phyloP scores from a whole-genome alignment of 83 land plant genomes.

The Diphasiastrum complanatum region DNA sequence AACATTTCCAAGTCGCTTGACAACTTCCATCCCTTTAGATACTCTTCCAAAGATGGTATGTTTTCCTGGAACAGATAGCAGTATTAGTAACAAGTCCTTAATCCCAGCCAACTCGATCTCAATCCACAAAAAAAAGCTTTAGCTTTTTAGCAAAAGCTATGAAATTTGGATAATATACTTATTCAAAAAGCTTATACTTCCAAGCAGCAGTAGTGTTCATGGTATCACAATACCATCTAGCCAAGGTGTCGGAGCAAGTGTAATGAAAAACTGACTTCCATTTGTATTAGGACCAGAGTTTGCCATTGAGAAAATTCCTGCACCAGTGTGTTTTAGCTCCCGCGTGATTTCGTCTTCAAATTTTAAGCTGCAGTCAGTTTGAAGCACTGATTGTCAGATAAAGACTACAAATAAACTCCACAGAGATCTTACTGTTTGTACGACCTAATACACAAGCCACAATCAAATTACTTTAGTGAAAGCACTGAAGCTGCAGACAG shows the following conservation, averaged over 20 bases:
- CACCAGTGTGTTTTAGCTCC: constrained; percentile 92
- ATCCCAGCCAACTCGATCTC: too few species aligned
- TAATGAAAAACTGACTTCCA: constrained; percentile 91
- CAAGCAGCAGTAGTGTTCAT: not conserved
- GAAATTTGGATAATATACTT: too few species aligned
- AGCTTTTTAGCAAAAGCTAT: too few species aligned
- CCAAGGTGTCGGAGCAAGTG: constrained; percentile 70
- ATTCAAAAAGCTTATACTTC: not conserved
- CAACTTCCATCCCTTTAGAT: constrained; percentile 82
- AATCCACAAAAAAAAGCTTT: too few species aligned
- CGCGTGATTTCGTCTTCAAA: constrained; percentile 86
- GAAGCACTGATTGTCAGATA: not conserved
- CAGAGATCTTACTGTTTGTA: too few species aligned
- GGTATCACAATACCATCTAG: constrained; percentile 57
- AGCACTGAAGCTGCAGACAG: too few species aligned
- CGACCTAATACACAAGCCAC: too few species aligned
- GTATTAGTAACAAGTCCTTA: not conserved
- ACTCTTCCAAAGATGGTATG: constrained; percentile 97
- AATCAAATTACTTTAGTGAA: too few species aligned
- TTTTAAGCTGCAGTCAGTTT: constrained; percentile 35
- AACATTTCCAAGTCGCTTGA: constrained; percentile 90
- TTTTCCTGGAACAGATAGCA: constrained; percentile 55
- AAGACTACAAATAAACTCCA: not conserved
- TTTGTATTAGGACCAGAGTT: constrained; percentile 95
- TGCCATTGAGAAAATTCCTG: constrained; percentile 91